Percentiles rank a stretch among this genome's conserved stretches.
Evolutionary conservation across 257 asterid species (phyloP).

Genomic region (Verbascum thapsus): DNA sequence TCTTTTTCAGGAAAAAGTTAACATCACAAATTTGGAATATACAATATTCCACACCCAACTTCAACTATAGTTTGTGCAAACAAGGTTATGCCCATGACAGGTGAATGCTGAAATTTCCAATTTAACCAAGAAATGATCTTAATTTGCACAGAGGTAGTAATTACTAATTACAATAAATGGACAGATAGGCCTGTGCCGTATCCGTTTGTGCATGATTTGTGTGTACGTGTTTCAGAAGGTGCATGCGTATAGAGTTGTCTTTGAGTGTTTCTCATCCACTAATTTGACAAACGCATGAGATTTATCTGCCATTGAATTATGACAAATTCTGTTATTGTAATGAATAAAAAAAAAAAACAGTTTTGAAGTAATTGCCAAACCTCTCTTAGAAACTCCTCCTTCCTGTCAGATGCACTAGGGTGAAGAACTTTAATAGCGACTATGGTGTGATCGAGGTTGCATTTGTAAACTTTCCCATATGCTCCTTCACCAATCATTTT

Average conservation of each 20-base stretch:
- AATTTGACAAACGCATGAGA: constrained; percentile 3
- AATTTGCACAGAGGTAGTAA: constrained; percentile 9
- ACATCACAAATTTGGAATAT: constrained; percentile 3
- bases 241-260: not conserved
- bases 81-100: constrained; percentile 1
- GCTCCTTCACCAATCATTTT: constrained; percentile 82
- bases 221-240: not conserved
- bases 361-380: constrained; percentile 44
- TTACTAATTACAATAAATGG: no score
- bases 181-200: no score
- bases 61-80: constrained; percentile 17
- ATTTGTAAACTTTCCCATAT: constrained; percentile 84
- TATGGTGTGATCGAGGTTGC: constrained; percentile 69
- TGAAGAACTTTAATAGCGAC: constrained; percentile 80
- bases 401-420: constrained; percentile 56
- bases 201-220: constrained; percentile 8
- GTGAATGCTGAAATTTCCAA: constrained; percentile 10
- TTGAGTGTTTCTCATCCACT: not conserved
- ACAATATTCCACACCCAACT: constrained; percentile 1
- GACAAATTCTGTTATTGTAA: not conserved
- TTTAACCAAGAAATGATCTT: constrained; percentile 2
- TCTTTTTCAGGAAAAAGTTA: not conserved
- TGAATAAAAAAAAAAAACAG: constrained; percentile 16
- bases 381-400: constrained; percentile 83
- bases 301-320: constrained; percentile 2